Percentiles rank a stretch among this genome's conserved stretches.
Evolutionary conservation across 2,329 filamentous ascomycete species (phyloP).

Genomic region (Canariomyces notabilis): DNA sequence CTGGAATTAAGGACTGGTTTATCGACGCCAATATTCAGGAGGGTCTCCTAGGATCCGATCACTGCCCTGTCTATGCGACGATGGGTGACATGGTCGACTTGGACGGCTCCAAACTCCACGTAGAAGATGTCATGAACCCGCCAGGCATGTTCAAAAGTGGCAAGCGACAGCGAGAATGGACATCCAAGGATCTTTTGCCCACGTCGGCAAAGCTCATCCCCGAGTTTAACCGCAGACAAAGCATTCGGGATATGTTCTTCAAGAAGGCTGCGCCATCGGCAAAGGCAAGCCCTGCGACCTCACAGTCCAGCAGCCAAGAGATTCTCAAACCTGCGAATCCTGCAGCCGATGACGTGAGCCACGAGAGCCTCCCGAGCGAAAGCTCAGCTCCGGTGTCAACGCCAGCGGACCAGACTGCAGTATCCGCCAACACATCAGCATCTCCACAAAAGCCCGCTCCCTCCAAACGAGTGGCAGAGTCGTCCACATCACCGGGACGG

Average conservation of each 20-base stretch:
- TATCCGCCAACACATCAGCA: constrained; percentile 7
- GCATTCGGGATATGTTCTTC: constrained; percentile 89
- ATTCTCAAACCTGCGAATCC: neutral
- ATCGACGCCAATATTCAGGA: constrained; percentile 81
- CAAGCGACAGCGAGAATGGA: constrained; percentile 61
- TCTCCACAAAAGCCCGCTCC: constrained; percentile 15
- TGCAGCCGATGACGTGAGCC: neutral
- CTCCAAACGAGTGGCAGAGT: constrained; percentile 22
- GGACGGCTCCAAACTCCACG: constrained; percentile 44
- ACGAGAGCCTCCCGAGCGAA: neutral
- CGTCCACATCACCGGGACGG: constrained; percentile 15
- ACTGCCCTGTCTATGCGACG: constrained; percentile 84
- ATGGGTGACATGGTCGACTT: constrained; percentile 59
- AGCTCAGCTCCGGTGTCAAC: neutral
- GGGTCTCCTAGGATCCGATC: constrained; percentile 89
- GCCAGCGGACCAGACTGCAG: constrained; percentile 9
- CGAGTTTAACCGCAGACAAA: constrained; percentile 79
- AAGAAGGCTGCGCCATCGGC: constrained; percentile 42
- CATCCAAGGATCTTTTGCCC: constrained; percentile 60
- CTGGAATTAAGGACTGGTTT: constrained; percentile 76
- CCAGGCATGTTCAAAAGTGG: constrained; percentile 65
- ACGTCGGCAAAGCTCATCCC: constrained; percentile 79
- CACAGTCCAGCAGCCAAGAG: neutral
- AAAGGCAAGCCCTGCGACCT: constrained; percentile 14
- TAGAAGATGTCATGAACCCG: constrained; percentile 75